Evolutionary conservation across 2,329 filamentous ascomycete genomes (phyloP), one percentile per base, ranked within the genome.

Genomic region (Fusarium miscanthi): DNA sequence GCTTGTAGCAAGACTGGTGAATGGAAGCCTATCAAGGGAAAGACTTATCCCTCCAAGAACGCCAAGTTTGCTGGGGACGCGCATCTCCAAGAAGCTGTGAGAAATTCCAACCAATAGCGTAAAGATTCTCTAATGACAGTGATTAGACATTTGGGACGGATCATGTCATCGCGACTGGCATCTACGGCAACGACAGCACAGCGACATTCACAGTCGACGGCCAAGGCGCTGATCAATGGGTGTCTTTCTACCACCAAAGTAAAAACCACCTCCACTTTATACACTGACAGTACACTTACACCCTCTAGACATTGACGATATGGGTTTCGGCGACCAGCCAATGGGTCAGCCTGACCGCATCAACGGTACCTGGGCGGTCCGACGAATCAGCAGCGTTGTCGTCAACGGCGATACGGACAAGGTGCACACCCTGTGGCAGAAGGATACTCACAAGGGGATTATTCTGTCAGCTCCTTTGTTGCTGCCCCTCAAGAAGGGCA

Each of bases 311-410:
- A 89, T 82, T 5, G 88, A 90, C 54, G 88, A 90, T 64, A 89
- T 89, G 86, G 88, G 88, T 6, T 90, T 88, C 60, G 88, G 88
- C 2, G 85, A 86, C 57, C 84, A 86, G 64, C 84, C 89, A 4
- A 86, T 85, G 46, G 89, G 89, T 10, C 80, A 81, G 0, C 89
- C 89, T 0, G 88, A 91, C 74, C 85, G 89, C 11, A 90, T 91
- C 60, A 86, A 86, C 9, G 88, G 89, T 0, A 79, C 82, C 0
- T 91, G 88, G 88, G 87, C 89, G 67, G 80, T 91, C 10, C 85
- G 89, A 8, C 85, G 89, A 14, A 87, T 91, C 62, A 86, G 86
- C 74, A 89, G 88, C 52, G 88, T 91, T 4, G 81, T 90, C 1
- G 87, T 91, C 5, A 91, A 89, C 67, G 85, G 83, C 6, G 82